These are phyloP conservation scores for Pestalotiopsis sp. DNA, from an alignment of 2,329 filamentous ascomycete species.

Conservation along the genomic window DNA sequence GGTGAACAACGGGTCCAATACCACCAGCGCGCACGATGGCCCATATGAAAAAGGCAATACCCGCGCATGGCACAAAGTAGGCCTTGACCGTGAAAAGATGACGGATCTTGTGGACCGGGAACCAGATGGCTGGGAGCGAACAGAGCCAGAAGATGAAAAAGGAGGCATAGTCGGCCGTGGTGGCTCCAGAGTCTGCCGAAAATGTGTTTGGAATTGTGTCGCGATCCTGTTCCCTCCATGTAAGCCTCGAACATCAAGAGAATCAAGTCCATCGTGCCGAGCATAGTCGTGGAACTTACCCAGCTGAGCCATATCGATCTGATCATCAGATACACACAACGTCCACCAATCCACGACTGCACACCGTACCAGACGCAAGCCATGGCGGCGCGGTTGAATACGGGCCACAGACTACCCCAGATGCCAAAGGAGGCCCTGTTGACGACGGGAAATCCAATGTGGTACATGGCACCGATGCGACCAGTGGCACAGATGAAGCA, in stretches of 20 bases:
- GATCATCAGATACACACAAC: conserved; percentile 89
- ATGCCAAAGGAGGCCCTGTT: conserved; percentile 81
- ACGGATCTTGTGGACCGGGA: conserved; percentile 84
- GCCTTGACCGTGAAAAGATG: conserved; percentile 92
- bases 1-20: conserved; percentile 78
- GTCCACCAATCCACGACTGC: conserved; percentile 81
- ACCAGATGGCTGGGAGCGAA: conserved; percentile 84
- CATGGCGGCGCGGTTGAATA: conserved; percentile 87
- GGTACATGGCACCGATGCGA: conserved; percentile 83
- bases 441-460: conserved; percentile 86
- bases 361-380: conserved; percentile 89
- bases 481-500: conserved; percentile 78
- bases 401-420: conserved; percentile 87
- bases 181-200: conserved; percentile 65
- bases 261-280: not conserved
- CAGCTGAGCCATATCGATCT: conserved; percentile 77
- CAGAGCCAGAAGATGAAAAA: conserved; percentile 88
- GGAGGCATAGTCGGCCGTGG: conserved; percentile 73
- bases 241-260: not conserved
- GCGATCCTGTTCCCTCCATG: conserved; percentile 37
- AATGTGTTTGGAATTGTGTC: conserved; percentile 70
- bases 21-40: conserved; percentile 74
- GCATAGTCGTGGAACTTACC: conserved; percentile 37
- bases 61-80: conserved; percentile 80
- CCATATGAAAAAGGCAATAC: conserved; percentile 84